Evolutionary conservation across 1,139 yeast species (phyloP).

Genomic region (Taiozyma sp.): DNA sequence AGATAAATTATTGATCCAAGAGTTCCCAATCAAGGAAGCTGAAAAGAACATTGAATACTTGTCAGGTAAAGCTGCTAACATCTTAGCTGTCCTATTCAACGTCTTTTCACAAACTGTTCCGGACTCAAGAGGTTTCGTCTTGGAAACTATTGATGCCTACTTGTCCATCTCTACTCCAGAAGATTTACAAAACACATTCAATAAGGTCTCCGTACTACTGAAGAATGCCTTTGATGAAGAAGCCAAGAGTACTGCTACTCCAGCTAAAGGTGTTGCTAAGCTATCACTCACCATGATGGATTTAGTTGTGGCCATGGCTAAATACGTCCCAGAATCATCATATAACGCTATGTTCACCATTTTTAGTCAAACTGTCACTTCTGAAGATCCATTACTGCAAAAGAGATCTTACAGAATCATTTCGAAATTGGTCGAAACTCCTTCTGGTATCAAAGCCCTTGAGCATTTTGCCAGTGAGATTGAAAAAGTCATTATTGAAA

Average conservation of each 20-base stretch:
- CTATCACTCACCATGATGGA: constrained; percentile 88
- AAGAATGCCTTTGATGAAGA: constrained; percentile 74
- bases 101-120: constrained; percentile 85
- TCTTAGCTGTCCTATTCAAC: constrained; percentile 84
- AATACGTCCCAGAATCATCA: constrained; percentile 67
- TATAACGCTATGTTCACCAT: constrained; percentile 75
- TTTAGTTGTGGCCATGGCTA: constrained; percentile 79
- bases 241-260: constrained; percentile 24
- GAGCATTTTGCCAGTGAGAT: constrained; percentile 50
- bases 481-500: constrained; percentile 53
- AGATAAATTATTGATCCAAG: constrained; percentile 55
- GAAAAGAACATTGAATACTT: constrained; percentile 55
- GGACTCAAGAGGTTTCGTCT: constrained; percentile 76
- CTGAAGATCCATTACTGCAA: constrained; percentile 67
- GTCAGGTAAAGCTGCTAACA: constrained; percentile 61
- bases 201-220: constrained; percentile 78
- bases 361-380: constrained; percentile 63
- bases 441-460: constrained; percentile 54
- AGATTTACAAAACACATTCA: constrained; percentile 72
- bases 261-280: constrained; percentile 39
- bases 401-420: constrained; percentile 87
- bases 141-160: constrained; percentile 82
- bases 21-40: constrained; percentile 56
- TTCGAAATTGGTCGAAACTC: constrained; percentile 63
- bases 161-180: constrained; percentile 63